Percentiles rank a stretch among this genome's conserved stretches.
Conservation (phyloP, 495 filamentous ascomycete genomes). For the Trichoderma virens region DNA sequence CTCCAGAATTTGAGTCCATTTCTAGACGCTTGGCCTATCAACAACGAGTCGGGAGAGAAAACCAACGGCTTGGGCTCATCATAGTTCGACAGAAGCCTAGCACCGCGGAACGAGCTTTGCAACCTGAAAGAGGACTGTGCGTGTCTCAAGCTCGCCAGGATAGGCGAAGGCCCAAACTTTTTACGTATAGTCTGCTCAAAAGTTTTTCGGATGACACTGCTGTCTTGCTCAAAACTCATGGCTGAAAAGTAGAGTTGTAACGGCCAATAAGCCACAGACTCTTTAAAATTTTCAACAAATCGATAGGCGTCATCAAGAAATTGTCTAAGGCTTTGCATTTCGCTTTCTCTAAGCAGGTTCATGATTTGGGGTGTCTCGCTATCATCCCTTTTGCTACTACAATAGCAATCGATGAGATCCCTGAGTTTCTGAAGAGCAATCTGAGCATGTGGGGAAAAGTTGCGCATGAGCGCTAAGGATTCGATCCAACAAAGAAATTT, state of each 20-base stretch:
- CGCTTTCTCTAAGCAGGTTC: too few species aligned
- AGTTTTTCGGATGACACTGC: neutral
- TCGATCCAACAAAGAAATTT: neutral
- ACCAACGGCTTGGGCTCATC: too few species aligned
- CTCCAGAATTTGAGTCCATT: too few species aligned
- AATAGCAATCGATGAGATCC: neutral
- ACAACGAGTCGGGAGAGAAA: too few species aligned
- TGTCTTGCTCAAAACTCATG: neutral
- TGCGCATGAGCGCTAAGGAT: neutral
- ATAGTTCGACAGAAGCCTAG: too few species aligned
- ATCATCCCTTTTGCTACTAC: neutral
- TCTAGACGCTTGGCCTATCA: too few species aligned
- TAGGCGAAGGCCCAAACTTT: neutral
- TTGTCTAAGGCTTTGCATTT: too few species aligned
- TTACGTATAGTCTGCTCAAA: neutral
- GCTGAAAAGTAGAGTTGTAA: neutral
- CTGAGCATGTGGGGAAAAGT: neutral
- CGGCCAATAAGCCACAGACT: neutral
- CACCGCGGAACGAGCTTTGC: too few species aligned
- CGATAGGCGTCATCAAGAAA: neutral
- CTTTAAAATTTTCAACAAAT: neutral
- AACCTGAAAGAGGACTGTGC: too few species aligned
- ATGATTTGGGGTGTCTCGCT: too few species aligned
- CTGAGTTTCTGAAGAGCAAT: neutral
- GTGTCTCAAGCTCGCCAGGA: too few species aligned